Evolutionary conservation across 495 filamentous ascomycete species (phyloP).

Genomic region (Echria macrotheca): DNA sequence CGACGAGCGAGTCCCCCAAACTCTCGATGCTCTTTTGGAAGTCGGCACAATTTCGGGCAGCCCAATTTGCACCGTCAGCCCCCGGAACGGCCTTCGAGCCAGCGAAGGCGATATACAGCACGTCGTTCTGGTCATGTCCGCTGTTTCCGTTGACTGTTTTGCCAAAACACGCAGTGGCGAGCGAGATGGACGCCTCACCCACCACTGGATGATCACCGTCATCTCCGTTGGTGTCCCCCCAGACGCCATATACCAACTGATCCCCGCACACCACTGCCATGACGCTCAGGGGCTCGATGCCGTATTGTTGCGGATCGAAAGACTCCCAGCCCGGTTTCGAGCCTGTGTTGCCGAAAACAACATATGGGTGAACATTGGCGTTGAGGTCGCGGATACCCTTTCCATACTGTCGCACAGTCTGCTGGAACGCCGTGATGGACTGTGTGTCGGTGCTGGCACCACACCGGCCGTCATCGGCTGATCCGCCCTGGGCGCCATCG

Average conservation of each 20-base stretch:
- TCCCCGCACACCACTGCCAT: constrained; percentile 58
- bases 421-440: constrained; percentile 49
- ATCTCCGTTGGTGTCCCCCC: constrained; percentile 60
- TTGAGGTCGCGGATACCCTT: constrained; percentile 53
- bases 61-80: constrained; percentile 44
- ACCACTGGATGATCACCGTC: constrained; percentile 41
- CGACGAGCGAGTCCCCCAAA: constrained; percentile 41
- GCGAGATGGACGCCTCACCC: constrained; percentile 52
- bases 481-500: constrained; percentile 49
- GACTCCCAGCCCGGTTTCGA: constrained; percentile 35
- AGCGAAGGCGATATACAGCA: constrained; percentile 53
- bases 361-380: constrained; percentile 57
- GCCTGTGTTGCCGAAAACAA: constrained; percentile 59
- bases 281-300: constrained; percentile 55
- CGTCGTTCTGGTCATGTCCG: constrained; percentile 46
- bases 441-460: constrained; percentile 47
- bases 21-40: constrained; percentile 47
- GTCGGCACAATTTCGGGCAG: constrained; percentile 31
- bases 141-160: constrained; percentile 41
- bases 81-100: constrained; percentile 46
- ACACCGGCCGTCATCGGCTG: constrained; percentile 46
- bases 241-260: constrained; percentile 59
- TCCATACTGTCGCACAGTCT: constrained; percentile 36
- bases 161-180: constrained; percentile 56
- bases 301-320: constrained; percentile 45